Evolutionary conservation across 2,329 filamentous ascomycete genomes (phyloP).

Genomic region (Arthrobotrys pseudoclavata): DNA sequence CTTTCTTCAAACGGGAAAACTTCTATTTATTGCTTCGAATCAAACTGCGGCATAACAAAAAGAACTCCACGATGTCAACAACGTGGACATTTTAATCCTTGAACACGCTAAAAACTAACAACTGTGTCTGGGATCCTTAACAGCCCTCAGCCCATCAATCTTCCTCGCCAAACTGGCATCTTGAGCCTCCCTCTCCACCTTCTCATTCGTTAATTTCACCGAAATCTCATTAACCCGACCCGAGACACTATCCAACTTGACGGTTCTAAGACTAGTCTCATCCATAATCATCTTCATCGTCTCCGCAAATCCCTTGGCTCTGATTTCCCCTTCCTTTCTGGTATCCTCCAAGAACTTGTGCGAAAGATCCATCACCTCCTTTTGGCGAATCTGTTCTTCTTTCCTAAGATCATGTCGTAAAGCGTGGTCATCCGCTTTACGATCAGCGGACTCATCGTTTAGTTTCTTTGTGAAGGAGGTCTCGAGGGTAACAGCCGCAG

Average conservation of each 20-base stretch:
- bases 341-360: conserved; percentile 14
- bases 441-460: conserved; percentile 14
- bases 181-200: conserved; percentile 22
- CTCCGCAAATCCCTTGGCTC: conserved; percentile 15
- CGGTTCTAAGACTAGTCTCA: conserved; percentile 13
- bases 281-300: conserved; percentile 30
- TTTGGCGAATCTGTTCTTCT: conserved; percentile 15
- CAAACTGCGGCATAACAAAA: not conserved
- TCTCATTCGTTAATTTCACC: conserved; percentile 22
- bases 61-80: not conserved
- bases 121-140: not conserved
- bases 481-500: conserved; percentile 9
- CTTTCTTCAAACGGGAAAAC: conserved; percentile 10
- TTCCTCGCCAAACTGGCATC: conserved; percentile 19
- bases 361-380: conserved; percentile 17
- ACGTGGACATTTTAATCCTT: conserved; percentile 1
- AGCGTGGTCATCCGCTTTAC: conserved; percentile 20
- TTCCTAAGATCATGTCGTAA: conserved; percentile 14
- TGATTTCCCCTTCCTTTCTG: conserved; percentile 14
- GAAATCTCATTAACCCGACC: conserved; percentile 28
- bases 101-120: not conserved
- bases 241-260: conserved; percentile 22
- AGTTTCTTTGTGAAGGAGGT: conserved; percentile 10
- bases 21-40: not conserved
- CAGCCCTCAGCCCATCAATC: conserved; percentile 12